These are phyloP conservation scores for Magnaporthales sp. DNA, from an alignment of 2,329 filamentous ascomycete species.

Conservation along the genomic window DNA sequence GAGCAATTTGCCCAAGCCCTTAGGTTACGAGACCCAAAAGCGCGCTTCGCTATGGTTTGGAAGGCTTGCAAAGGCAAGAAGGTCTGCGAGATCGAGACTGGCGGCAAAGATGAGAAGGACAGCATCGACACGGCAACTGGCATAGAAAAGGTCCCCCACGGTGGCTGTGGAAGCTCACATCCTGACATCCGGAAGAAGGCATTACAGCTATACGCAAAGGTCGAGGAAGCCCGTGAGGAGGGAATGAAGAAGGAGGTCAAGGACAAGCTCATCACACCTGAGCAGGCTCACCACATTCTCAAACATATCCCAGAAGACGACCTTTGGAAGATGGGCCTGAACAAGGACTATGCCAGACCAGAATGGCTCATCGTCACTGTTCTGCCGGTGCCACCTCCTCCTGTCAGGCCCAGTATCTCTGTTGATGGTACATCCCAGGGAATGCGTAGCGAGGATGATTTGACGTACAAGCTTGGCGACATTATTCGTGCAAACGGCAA, in stretches of 20 bases:
- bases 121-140: conserved; percentile 16
- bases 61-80: conserved; percentile 82
- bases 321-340: conserved; percentile 80
- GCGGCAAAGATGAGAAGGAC: conserved; percentile 56
- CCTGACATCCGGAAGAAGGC: conserved; percentile 83
- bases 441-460: conserved; percentile 92
- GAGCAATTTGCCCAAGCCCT: conserved; percentile 76
- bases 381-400: conserved; percentile 87
- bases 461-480: conserved; percentile 98
- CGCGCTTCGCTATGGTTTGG: conserved; percentile 90
- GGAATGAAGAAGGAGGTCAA: conserved; percentile 68
- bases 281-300: conserved; percentile 79
- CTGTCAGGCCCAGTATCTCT: conserved; percentile 92
- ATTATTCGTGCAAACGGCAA: conserved; percentile 97
- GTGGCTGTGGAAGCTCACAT: conserved; percentile 87
- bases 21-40: conserved; percentile 81
- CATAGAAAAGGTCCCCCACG: conserved; percentile 41
- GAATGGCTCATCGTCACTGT: conserved; percentile 99
- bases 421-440: conserved; percentile 92
- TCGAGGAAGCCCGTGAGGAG: conserved; percentile 73
- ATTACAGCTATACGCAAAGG: conserved; percentile 67
- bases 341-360: conserved; percentile 87
- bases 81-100: conserved; percentile 71
- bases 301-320: conserved; percentile 76
- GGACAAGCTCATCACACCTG: conserved; percentile 64